Evolutionary conservation across 441 rosid genomes (phyloP).

Genomic region (Corymbia calophylla): DNA sequence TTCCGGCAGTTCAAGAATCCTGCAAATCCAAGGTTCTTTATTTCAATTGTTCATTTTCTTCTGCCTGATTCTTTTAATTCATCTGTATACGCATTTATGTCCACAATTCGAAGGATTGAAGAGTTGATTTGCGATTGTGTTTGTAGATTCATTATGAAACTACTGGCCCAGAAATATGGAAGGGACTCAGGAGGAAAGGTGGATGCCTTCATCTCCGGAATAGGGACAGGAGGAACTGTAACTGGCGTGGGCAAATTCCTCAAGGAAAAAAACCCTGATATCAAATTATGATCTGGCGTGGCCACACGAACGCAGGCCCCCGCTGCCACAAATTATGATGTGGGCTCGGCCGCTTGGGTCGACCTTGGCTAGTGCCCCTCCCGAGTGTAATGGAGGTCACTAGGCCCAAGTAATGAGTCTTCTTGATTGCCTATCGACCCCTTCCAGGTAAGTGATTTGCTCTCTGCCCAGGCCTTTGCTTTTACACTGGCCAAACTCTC

Average conservation of each 20-base stretch:
- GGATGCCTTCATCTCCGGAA: constrained; percentile 57
- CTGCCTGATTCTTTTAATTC: background rate
- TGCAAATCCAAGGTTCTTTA: constrained; percentile 51
- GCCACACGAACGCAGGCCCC: constrained; percentile 82
- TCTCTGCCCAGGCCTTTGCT: background rate
- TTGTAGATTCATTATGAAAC: constrained; percentile 70
- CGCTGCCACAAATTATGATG: constrained; percentile 62
- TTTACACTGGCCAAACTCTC: background rate
- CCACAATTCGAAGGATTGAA: background rate
- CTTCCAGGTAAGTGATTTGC: constrained; percentile 19
- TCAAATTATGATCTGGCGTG: constrained; percentile 20
- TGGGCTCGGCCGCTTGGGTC: constrained; percentile 36
- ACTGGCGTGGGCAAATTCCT: constrained; percentile 73
- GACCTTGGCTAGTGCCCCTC: constrained; percentile 12
- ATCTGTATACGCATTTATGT: background rate
- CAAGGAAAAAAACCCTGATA: constrained; percentile 58
- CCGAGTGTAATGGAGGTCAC: constrained; percentile 13
- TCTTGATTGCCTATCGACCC: constrained; percentile 17
- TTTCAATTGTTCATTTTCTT: background rate
- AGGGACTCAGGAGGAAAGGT: constrained; percentile 62
- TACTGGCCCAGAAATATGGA: constrained; percentile 92
- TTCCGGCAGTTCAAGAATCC: constrained; percentile 47
- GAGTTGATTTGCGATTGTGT: background rate
- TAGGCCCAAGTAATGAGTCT: constrained; percentile 10
- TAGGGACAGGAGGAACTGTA: constrained; percentile 84